These are phyloP conservation scores for Erythrobasidium hasegawianum DNA, from an alignment of 1,284 basidiomycete species.

Conservation along the genomic window DNA sequence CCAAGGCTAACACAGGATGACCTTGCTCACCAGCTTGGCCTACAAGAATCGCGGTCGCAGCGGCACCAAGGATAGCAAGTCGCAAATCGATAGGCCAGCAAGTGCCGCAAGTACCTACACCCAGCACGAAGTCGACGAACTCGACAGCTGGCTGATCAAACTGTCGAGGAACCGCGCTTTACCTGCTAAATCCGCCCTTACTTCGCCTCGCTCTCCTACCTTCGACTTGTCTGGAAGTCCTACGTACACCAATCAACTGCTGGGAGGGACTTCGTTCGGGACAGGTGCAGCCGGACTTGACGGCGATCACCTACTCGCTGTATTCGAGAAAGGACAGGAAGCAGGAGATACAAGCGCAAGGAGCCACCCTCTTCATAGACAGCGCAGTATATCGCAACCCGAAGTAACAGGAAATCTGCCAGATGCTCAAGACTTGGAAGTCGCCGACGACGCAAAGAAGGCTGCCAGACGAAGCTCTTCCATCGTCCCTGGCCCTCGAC, in stretches of 20 bases:
- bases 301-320: neutral
- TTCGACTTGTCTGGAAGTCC: neutral
- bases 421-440: too few relatives aligned
- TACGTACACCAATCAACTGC: neutral
- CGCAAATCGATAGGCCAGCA: neutral
- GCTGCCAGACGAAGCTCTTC: too few relatives aligned
- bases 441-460: too few relatives aligned
- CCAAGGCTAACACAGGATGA: too few relatives aligned
- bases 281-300: neutral
- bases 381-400: neutral
- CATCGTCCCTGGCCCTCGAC: too few relatives aligned
- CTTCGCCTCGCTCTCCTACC: neutral
- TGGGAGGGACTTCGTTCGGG: neutral
- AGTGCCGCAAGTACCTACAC: neutral
- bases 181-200: conserved; percentile 5
- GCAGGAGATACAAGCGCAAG: neutral
- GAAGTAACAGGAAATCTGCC: neutral
- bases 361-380: neutral
- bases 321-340: neutral
- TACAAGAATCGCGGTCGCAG: conserved; percentile 2
- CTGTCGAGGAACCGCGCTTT: conserved; percentile 14
- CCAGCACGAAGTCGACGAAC: conserved; percentile 16
- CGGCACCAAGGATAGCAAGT: neutral
- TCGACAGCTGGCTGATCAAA: conserved; percentile 17
- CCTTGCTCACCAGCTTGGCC: too few relatives aligned